Evolutionary conservation across 2,329 filamentous ascomycete species (phyloP).

Genomic region (Talaromyces sp.): DNA sequence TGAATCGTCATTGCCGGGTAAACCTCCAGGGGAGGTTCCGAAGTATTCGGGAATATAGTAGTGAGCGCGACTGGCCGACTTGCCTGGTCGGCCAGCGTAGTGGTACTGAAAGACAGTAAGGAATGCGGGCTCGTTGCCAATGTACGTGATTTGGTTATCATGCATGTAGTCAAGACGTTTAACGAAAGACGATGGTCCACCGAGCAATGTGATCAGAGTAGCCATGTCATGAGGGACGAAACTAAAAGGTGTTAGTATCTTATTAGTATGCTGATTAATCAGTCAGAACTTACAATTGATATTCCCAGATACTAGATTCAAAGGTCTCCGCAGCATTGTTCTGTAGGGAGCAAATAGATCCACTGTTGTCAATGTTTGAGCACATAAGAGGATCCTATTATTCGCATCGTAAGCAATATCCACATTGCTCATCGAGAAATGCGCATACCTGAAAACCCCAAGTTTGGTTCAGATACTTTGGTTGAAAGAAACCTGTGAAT

Average conservation of each 20-base stretch:
- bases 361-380: constrained; percentile 54
- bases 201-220: constrained; percentile 55
- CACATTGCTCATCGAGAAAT: background rate
- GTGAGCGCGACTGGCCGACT: constrained; percentile 51
- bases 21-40: constrained; percentile 53
- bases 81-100: constrained; percentile 61
- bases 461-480: constrained; percentile 62
- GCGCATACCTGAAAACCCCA: constrained; percentile 60
- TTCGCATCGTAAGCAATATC: constrained; percentile 36
- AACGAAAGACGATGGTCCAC: constrained; percentile 58
- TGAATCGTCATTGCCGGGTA: constrained; percentile 66
- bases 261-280: constrained; percentile 51
- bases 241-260: constrained; percentile 41
- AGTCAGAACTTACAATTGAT: constrained; percentile 42
- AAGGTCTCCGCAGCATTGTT: constrained; percentile 31
- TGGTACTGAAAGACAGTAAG: constrained; percentile 65
- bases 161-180: constrained; percentile 62
- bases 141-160: constrained; percentile 59
- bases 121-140: constrained; percentile 63
- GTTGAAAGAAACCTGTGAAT: constrained; percentile 67
- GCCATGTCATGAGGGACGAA: constrained; percentile 54
- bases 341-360: constrained; percentile 30
- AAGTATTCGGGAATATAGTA: constrained; percentile 63
- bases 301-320: constrained; percentile 34
- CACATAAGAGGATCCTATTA: constrained; percentile 48